Evolutionary conservation across 73 alveolate species (phyloP).

Genomic region (Paramecium biaurelia): DNA sequence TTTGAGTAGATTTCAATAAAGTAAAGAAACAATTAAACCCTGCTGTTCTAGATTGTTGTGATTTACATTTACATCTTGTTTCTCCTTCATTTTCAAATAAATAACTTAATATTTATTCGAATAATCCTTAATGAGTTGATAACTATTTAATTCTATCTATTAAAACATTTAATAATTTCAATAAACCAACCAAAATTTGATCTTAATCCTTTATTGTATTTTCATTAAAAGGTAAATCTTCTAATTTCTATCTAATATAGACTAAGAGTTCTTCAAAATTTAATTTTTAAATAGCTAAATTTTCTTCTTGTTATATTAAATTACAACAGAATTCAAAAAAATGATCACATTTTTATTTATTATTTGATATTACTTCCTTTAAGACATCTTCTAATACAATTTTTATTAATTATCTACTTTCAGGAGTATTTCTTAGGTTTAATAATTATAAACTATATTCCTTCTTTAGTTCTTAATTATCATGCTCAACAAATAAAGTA

Average conservation of each 20-base stretch:
- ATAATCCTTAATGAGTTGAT: neutral
- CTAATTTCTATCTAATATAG: neutral
- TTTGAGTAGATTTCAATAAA: neutral
- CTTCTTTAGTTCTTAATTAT: neutral
- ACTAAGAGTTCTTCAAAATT: neutral
- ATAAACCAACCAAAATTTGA: constrained; percentile 43
- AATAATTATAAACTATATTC: neutral
- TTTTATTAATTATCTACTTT: neutral
- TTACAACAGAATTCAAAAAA: neutral
- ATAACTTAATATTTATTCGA: constrained; percentile 14
- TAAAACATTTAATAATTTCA: constrained; percentile 32
- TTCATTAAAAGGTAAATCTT: neutral
- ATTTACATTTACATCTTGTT: constrained; percentile 48
- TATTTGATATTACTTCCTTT: neutral
- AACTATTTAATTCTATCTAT: neutral
- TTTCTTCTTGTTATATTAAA: neutral
- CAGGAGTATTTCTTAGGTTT: neutral
- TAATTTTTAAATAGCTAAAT: neutral
- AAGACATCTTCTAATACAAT: neutral
- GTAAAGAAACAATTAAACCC: constrained; percentile 41
- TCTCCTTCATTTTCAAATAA: constrained; percentile 34
- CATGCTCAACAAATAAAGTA: constrained; percentile 25
- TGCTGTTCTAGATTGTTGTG: constrained; percentile 29
- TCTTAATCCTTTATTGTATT: constrained; percentile 38
- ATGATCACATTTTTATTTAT: constrained; percentile 12